Conservation (phyloP, 2,329 filamentous ascomycete genomes). For the Stylonectria norvegica region DNA sequence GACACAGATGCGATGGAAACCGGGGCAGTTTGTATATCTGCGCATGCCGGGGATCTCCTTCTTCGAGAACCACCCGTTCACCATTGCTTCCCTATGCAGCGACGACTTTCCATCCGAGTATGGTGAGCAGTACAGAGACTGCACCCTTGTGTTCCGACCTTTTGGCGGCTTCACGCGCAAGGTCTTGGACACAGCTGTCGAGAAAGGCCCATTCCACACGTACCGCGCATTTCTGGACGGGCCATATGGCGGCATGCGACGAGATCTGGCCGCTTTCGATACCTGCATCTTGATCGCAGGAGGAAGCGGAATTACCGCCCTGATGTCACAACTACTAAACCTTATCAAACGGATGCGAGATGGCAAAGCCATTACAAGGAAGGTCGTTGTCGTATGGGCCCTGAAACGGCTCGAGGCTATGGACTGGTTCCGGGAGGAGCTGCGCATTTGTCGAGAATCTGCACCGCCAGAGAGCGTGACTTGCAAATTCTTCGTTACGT, state of each 20-base stretch:
- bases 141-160: slow-evolving; percentile 86
- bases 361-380: slow-evolving; percentile 87
- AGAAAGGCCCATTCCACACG: slow-evolving; percentile 85
- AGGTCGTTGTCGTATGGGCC: slow-evolving; percentile 90
- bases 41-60: slow-evolving; percentile 89
- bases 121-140: slow-evolving; percentile 81
- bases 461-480: slow-evolving; percentile 85
- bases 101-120: slow-evolving; percentile 92
- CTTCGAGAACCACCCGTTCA: slow-evolving; percentile 93
- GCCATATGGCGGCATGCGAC: slow-evolving; percentile 90
- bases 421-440: slow-evolving; percentile 96
- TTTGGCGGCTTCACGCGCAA: slow-evolving; percentile 86
- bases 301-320: slow-evolving; percentile 88
- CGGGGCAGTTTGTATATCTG: slow-evolving; percentile 91
- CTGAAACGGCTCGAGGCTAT: slow-evolving; percentile 87
- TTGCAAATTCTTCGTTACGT: slow-evolving; percentile 93
- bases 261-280: slow-evolving; percentile 87
- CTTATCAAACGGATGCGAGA: slow-evolving; percentile 97
- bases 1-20: slow-evolving; percentile 87
- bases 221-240: slow-evolving; percentile 92
- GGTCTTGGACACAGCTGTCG: slow-evolving; percentile 76
- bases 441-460: slow-evolving; percentile 84
- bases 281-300: slow-evolving; percentile 91
- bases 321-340: slow-evolving; percentile 86
- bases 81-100: slow-evolving; percentile 86